Conservation (phyloP, 495 filamentous ascomycete species). For the Paragyromitra xinjiangensis region DNA sequence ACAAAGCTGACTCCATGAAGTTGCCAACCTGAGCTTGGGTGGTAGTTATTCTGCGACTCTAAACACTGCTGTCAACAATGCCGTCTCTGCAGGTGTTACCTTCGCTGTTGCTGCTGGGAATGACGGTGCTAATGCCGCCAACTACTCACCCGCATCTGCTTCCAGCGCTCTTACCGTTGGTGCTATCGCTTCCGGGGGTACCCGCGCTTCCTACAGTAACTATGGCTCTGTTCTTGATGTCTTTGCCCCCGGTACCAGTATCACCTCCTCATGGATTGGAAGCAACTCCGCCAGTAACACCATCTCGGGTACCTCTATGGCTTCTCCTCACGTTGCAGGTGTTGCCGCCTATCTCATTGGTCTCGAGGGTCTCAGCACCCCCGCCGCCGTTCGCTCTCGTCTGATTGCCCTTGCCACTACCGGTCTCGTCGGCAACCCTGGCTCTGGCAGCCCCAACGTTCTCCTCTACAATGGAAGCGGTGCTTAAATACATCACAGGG, state of each 20-base stretch:
- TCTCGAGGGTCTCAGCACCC: slow-evolving; percentile 63
- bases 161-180: slow-evolving; percentile 67
- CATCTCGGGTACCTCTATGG: slow-evolving; percentile 71
- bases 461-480: slow-evolving; percentile 66
- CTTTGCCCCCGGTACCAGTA: slow-evolving; percentile 67
- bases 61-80: slow-evolving; percentile 64
- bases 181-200: slow-evolving; percentile 62
- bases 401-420: slow-evolving; percentile 60
- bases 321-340: slow-evolving; percentile 70
- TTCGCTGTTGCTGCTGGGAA: slow-evolving; percentile 68
- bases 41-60: slow-evolving; percentile 65
- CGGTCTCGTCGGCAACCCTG: slow-evolving; percentile 59
- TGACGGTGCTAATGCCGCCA: slow-evolving; percentile 58
- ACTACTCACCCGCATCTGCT: slow-evolving; percentile 67
- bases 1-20: background rate
- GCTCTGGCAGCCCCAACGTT: slow-evolving; percentile 62
- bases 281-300: slow-evolving; percentile 63
- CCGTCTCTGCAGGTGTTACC: slow-evolving; percentile 63
- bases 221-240: slow-evolving; percentile 68
- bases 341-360: slow-evolving; percentile 67
- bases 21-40: slow-evolving; percentile 67
- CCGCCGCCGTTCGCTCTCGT: slow-evolving; percentile 59
- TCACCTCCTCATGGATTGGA: slow-evolving; percentile 65
- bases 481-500: slow-evolving; percentile 50
- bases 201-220: slow-evolving; percentile 67